Conservation (phyloP, 176 grass and related monocot genomes). For the Oryza meyeriana region DNA sequence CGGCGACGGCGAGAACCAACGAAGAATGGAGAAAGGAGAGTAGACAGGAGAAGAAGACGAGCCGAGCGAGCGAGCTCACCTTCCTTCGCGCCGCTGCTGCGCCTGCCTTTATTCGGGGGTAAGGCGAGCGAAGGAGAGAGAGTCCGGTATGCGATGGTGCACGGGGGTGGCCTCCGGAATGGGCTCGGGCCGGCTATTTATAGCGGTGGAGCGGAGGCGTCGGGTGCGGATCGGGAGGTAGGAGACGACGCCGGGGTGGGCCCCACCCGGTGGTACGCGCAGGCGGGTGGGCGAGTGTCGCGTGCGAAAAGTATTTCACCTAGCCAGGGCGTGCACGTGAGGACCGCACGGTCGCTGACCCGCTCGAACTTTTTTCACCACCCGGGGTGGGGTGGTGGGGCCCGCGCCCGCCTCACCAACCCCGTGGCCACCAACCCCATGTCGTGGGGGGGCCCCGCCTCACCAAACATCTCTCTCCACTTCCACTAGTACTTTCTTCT, state of each 20-base stretch:
- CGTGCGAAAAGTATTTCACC: slow-evolving; percentile 21
- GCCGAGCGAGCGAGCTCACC: not conserved
- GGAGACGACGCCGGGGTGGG: not conserved
- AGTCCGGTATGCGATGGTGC: not conserved
- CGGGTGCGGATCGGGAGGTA: slow-evolving; percentile 23
- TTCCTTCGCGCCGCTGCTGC: not conserved
- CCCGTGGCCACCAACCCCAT: not conserved
- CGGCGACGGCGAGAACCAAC: not conserved
- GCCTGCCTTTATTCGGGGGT: not conserved
- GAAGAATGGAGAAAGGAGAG: too few relatives aligned
- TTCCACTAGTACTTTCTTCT: not conserved
- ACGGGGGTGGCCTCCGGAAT: slow-evolving; percentile 2
- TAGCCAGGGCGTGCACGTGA: not conserved
- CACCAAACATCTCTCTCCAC: not conserved
- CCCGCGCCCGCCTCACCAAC: not conserved
- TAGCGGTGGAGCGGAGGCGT: not conserved
- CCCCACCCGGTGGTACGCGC: not conserved
- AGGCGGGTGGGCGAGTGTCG: not conserved
- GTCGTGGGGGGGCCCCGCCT: not conserved
- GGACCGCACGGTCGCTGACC: slow-evolving; percentile 5
- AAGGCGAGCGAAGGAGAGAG: not conserved
- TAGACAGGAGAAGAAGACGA: not conserved
- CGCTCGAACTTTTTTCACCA: not conserved
- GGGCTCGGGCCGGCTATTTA: not conserved
- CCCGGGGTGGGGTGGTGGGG: not conserved